These are phyloP conservation scores for Trifolium fragiferum DNA, from an alignment of 306 rosid species.

Conservation along the genomic window DNA sequence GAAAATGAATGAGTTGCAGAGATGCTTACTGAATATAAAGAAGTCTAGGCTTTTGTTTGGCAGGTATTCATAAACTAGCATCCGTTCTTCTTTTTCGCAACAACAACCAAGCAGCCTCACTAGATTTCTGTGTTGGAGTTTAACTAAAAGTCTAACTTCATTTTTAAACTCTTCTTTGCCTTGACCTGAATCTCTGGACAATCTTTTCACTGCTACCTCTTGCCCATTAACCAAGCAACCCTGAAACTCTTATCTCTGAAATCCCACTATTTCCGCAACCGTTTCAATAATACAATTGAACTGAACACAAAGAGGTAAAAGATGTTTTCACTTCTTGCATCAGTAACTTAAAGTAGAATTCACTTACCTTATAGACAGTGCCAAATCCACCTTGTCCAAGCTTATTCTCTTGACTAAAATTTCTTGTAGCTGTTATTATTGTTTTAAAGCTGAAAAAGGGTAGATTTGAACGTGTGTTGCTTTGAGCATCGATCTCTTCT, in stretches of 20 bases:
- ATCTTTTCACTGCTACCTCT: conserved; percentile 59
- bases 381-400: conserved; percentile 74
- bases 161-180: conserved; percentile 47
- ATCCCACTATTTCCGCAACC: neutral
- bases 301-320: neutral
- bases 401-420: conserved; percentile 46
- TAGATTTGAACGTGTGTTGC: conserved; percentile 35
- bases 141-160: conserved; percentile 39
- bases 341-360: neutral
- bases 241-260: conserved; percentile 36
- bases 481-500: conserved; percentile 17
- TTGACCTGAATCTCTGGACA: conserved; percentile 45
- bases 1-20: neutral
- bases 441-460: conserved; percentile 43
- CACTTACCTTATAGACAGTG: conserved; percentile 56
- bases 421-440: conserved; percentile 44
- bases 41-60: conserved; percentile 10
- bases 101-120: conserved; percentile 47
- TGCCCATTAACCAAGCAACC: conserved; percentile 49
- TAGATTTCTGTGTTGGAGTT: conserved; percentile 48
- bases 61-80: neutral
- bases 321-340: neutral
- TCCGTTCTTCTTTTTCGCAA: conserved; percentile 19
- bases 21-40: conserved; percentile 47
- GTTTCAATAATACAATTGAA: neutral